Evolutionary conservation across 352 stramenopile species (phyloP).

Genomic region (Thalassiosira hispida): DNA sequence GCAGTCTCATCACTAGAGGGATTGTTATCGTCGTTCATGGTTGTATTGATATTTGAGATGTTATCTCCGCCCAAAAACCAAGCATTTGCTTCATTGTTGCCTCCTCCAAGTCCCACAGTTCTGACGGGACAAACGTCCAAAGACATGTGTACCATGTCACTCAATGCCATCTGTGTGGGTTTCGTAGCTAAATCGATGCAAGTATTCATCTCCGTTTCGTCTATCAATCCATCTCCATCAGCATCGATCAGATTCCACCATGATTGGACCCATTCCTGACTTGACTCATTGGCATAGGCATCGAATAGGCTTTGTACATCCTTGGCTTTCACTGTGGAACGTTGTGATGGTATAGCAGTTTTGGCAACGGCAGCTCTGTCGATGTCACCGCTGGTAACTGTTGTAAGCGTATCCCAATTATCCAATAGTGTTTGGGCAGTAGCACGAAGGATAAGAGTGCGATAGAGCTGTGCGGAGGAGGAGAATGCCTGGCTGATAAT

Average conservation of each 20-base stretch:
- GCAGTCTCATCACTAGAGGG: no score
- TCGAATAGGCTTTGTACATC: conserved; percentile 60
- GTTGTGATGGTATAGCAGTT: conserved; percentile 25
- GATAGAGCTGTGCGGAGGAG: conserved; percentile 46
- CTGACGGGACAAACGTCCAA: conserved; percentile 66
- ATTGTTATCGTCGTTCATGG: not conserved
- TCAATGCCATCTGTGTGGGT: conserved; percentile 64
- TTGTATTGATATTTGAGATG: conserved; percentile 6
- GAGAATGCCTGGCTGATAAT: conserved; percentile 41
- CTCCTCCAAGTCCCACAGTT: conserved; percentile 20
- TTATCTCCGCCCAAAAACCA: conserved; percentile 43
- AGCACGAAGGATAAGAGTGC: conserved; percentile 56
- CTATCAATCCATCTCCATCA: conserved; percentile 78
- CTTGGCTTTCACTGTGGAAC: conserved; percentile 34
- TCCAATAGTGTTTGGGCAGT: conserved; percentile 59
- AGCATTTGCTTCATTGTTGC: conserved; percentile 11
- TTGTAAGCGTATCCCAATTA: conserved; percentile 68
- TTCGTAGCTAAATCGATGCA: conserved; percentile 65
- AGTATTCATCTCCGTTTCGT: conserved; percentile 83
- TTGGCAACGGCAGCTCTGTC: conserved; percentile 74
- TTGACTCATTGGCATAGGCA: conserved; percentile 48
- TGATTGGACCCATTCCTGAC: conserved; percentile 59
- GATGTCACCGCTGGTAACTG: conserved; percentile 73
- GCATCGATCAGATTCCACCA: conserved; percentile 79
- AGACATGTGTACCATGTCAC: conserved; percentile 56